Evolutionary conservation across 2,329 filamentous ascomycete genomes (phyloP), one percentile per base, ranked within the genome.

Genomic region (Fusarium goolgardi): DNA sequence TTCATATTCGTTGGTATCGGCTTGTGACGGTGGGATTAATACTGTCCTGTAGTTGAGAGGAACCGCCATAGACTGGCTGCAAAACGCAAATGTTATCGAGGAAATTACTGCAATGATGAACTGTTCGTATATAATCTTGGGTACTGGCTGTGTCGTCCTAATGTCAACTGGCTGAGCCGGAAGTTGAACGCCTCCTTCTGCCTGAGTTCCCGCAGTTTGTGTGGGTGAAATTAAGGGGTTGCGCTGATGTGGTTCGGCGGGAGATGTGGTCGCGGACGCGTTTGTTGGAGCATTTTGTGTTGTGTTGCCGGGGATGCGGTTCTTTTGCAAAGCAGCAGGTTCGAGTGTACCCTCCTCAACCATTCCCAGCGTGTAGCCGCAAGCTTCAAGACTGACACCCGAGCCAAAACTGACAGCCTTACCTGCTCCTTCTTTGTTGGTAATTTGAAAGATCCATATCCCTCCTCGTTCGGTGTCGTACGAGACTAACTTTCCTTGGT

Each of bases 371-470:
- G 75, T 80, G 57, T 81, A 79, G 6, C 82, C 84, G 50, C 79
- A 80, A 31, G 81, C 76, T 39, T 83, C 81, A 49, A 86, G 74
- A 47, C 75, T 78, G 12, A 75, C 70, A n/a, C 78, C 79, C 35
- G 84, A 79, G 20, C 44, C 52, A 29, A 31, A 63, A 47, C 49
- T 68, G 35, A 65, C 63, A n/a, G 67, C 21, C 66, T 73, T 69
- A 54, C 63, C 69, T 16, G 69, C 69, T 32, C 75, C 80, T 54
- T 83, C 81, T 67, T 82, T 84, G 52, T 76, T 78, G 4, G 77
- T 63, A 21, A 87, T 77, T 27, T 81, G 80, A 70, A 88, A 89
- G 61, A 83, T 81, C 86, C 86, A 89, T 55, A 88, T 76, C 12
- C 80, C 82, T 44, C 81, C 81, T 60, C 84, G 80, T 35, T 76